These are phyloP conservation scores for Phytophthora boehmeriae DNA, from an alignment of 352 stramenopile species.

Conservation along the genomic window DNA sequence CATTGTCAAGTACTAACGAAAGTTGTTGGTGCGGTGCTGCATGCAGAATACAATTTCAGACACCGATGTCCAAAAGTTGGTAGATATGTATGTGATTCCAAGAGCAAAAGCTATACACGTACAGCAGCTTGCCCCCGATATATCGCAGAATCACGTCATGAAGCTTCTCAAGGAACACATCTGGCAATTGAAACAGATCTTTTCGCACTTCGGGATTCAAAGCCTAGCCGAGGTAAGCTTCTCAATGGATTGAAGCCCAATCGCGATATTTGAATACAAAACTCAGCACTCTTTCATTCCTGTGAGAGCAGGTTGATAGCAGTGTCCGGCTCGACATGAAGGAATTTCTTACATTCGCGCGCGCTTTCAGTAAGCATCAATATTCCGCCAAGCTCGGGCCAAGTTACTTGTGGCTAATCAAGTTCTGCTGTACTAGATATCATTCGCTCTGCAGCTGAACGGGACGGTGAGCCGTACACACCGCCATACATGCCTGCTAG, in stretches of 20 bases:
- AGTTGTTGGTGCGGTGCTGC: not conserved
- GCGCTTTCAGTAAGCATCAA: constrained; percentile 63
- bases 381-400: not conserved
- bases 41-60: constrained; percentile 15
- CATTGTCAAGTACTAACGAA: constrained; percentile 1
- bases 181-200: constrained; percentile 80
- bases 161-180: constrained; percentile 71
- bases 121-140: constrained; percentile 68
- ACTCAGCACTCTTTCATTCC: not conserved
- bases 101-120: constrained; percentile 59
- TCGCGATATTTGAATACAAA: not conserved
- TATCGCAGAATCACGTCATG: constrained; percentile 71
- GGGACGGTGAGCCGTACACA: constrained; percentile 60
- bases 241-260: not conserved
- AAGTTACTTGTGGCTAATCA: constrained; percentile 5
- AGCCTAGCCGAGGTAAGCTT: constrained; percentile 54
- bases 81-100: constrained; percentile 57
- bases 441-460: constrained; percentile 46
- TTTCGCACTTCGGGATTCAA: constrained; percentile 73
- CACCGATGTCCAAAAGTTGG: constrained; percentile 45
- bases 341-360: constrained; percentile 70
- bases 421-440: constrained; percentile 39
- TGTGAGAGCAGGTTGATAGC: constrained; percentile 43
- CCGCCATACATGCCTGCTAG: constrained; percentile 31
- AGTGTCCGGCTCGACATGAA: constrained; percentile 62